A percentile compares a stretch with the other conserved stretches of the same genome.
Evolutionary conservation across 1,139 yeast species (phyloP).

Genomic region (Wickerhamiella infanticola): DNA sequence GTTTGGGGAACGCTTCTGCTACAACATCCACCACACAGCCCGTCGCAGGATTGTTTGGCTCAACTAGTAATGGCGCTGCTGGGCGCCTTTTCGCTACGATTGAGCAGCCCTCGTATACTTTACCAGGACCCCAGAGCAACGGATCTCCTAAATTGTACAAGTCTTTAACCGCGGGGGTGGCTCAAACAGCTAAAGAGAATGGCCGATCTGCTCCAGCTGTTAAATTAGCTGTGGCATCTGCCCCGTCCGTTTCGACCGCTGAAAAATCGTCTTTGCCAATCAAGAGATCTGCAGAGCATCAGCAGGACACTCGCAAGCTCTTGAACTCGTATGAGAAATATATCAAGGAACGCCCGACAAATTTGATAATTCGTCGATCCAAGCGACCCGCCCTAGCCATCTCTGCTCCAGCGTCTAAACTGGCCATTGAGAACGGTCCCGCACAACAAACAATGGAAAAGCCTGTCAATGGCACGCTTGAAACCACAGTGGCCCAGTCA

Average conservation of each 20-base stretch:
- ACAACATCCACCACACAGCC: too few species aligned
- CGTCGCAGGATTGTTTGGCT: too few species aligned
- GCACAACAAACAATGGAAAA: neutral
- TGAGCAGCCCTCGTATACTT: constrained; percentile 51
- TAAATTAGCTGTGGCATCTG: neutral
- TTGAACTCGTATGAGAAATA: constrained; percentile 15
- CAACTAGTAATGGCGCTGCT: neutral
- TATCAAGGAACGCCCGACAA: constrained; percentile 14
- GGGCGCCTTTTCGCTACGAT: constrained; percentile 25
- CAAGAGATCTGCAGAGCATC: neutral
- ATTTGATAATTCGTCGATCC: constrained; percentile 9
- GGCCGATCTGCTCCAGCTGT: neutral
- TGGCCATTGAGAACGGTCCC: neutral
- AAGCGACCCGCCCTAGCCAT: neutral
- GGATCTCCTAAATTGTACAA: constrained; percentile 12
- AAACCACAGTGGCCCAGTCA: neutral
- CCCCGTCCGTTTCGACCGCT: neutral
- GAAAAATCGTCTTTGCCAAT: neutral
- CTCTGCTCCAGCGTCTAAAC: neutral
- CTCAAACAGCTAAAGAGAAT: neutral
- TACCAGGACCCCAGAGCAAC: constrained; percentile 24
- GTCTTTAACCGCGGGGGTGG: constrained; percentile 10
- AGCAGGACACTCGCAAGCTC: constrained; percentile 8
- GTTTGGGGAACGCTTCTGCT: too few species aligned
- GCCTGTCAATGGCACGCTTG: neutral